A percentile compares a stretch with the other conserved stretches of the same genome.
Evolutionary conservation across 2,329 filamentous ascomycete genomes (phyloP).

Genomic region (Teratosphaeriaceae sp.): DNA sequence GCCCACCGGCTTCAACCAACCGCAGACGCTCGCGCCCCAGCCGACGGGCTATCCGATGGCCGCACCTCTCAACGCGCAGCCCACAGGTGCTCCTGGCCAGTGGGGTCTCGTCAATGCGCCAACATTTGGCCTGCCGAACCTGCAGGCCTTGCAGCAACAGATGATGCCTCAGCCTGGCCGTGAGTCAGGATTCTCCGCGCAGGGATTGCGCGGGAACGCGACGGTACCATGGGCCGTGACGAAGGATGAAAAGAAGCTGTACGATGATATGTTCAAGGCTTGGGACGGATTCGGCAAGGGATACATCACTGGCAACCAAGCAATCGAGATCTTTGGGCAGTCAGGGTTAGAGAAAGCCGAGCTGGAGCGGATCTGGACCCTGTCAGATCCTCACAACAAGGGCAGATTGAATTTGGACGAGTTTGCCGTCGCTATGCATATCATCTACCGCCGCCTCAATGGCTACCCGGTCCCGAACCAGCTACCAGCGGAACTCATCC

Average conservation of each 20-base stretch:
- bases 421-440: slow-evolving; percentile 96
- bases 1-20: slow-evolving; percentile 65
- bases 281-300: slow-evolving; percentile 96
- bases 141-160: slow-evolving; percentile 82
- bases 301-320: slow-evolving; percentile 83
- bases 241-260: slow-evolving; percentile 96
- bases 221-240: slow-evolving; percentile 98
- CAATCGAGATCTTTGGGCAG: slow-evolving; percentile 95
- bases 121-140: slow-evolving; percentile 81
- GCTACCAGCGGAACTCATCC: slow-evolving; percentile 85
- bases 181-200: slow-evolving; percentile 79
- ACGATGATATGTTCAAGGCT: slow-evolving; percentile 88
- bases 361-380: slow-evolving; percentile 87
- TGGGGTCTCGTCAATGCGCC: slow-evolving; percentile 99
- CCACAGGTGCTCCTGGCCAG: slow-evolving; percentile 85
- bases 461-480: slow-evolving; percentile 86
- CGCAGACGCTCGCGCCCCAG: slow-evolving; percentile 50
- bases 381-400: slow-evolving; percentile 90
- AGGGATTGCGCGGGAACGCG: slow-evolving; percentile 84
- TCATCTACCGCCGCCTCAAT: slow-evolving; percentile 96
- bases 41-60: slow-evolving; percentile 62
- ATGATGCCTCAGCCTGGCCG: slow-evolving; percentile 98
- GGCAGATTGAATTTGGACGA: slow-evolving; percentile 93
- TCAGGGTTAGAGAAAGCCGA: slow-evolving; percentile 88
- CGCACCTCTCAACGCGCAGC: slow-evolving; percentile 77